Percentiles rank a stretch among this genome's conserved stretches.
Conservation (phyloP, 768 basidiomycete species). For the Rhizopogon vesiculosus region DNA sequence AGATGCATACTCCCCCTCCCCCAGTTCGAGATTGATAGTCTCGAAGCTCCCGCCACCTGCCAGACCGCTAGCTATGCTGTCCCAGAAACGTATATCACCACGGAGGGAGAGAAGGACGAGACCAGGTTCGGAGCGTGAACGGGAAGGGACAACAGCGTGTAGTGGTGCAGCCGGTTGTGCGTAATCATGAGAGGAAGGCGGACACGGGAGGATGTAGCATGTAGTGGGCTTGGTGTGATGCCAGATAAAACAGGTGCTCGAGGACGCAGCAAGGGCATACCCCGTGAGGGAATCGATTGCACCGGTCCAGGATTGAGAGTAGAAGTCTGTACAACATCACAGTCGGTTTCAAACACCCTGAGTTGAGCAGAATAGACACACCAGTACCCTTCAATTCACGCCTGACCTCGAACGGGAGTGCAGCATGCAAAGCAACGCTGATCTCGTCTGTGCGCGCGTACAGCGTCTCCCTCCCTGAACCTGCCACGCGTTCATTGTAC, state of each 20-base stretch:
- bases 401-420: slow-evolving; percentile 68
- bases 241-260: slow-evolving; percentile 79
- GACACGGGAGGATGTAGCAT: slow-evolving; percentile 80
- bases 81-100: slow-evolving; percentile 83
- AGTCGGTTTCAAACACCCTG: background rate
- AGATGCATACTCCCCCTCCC: slow-evolving; percentile 56
- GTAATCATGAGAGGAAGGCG: slow-evolving; percentile 36
- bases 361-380: slow-evolving; percentile 16
- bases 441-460: slow-evolving; percentile 76
- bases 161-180: slow-evolving; percentile 43
- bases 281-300: slow-evolving; percentile 69
- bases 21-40: slow-evolving; percentile 36
- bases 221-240: slow-evolving; percentile 75
- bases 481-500: slow-evolving; percentile 31
- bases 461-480: slow-evolving; percentile 24
- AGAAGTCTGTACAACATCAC: slow-evolving; percentile 49
- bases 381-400: slow-evolving; percentile 68
- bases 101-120: slow-evolving; percentile 70
- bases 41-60: slow-evolving; percentile 70
- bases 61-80: slow-evolving; percentile 78
- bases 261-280: slow-evolving; percentile 68
- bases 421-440: slow-evolving; percentile 60
- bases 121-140: slow-evolving; percentile 66
- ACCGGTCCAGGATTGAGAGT: slow-evolving; percentile 61
- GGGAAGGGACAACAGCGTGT: slow-evolving; percentile 58